Evolutionary conservation across 1,139 yeast species (phyloP), one percentile per base, ranked within the genome.

Genomic region (Yamadazyma atlantica): DNA sequence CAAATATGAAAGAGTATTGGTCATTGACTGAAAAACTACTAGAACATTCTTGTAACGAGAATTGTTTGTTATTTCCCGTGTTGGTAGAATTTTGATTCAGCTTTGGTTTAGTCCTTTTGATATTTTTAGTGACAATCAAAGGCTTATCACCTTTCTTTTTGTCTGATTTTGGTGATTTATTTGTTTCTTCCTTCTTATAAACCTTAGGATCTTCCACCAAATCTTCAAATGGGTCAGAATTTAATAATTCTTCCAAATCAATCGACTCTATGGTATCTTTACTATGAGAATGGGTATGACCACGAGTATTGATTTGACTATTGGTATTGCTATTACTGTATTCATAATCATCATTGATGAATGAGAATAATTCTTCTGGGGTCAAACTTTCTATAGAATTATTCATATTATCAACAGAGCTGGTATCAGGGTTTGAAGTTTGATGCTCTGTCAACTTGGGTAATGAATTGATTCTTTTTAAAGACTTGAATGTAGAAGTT

Each of bases 21-120:
- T 28, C 30, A 28, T 28, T 29, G 10, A 29, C 24, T 19, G 32
- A 29, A 38, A 59, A 58, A 16, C 59, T 50, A 16, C 51, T 53
- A 4, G 65, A 58, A 42, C 60, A 59, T 15, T 60, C 66, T 36
- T 56, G 57, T 30, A 61, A 49, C 4, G 65, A 57, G 37, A 60
- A 47, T 29, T 41, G 39, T 24, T 49, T 46, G 33, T 39, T 40
- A 29, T 32, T 43, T 39, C 38, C 38, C 11, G 33, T 26, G 19
- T 32, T 33, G 3, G 32, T 32, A 12, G 34, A 18, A 8, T 19
- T 11, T 29, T 10, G 34, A 33, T 17, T 33, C 23, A 27, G 16
- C 12, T 35, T 32, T 35, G 38, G n/a, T 28, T 39, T 9, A 38
- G 29, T 18, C 25, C 19, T 18, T 29, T 29, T 29, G 16, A 19